Conservation (phyloP, 2,329 filamentous ascomycete species). For the Coleophoma eucalyptorum region DNA sequence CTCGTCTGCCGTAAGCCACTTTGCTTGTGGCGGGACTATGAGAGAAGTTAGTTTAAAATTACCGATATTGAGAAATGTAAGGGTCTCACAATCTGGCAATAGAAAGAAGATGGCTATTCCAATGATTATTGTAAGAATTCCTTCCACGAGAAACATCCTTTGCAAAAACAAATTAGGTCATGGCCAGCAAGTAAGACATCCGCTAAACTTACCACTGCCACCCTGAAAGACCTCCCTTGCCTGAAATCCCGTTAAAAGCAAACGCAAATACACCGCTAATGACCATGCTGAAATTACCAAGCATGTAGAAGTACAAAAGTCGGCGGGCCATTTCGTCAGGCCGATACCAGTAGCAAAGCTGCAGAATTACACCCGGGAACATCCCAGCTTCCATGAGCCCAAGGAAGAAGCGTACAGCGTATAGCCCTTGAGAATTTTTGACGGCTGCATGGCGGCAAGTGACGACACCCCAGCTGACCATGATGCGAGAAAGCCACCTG, state of each 20-base stretch:
- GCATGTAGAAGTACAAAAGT: slow-evolving; percentile 39
- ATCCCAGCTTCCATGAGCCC: slow-evolving; percentile 31
- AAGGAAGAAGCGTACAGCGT: slow-evolving; percentile 4
- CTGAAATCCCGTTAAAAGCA: slow-evolving; percentile 32
- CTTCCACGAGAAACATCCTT: slow-evolving; percentile 39
- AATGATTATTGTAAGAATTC: slow-evolving; percentile 40
- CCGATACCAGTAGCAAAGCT: slow-evolving; percentile 44
- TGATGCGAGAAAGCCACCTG: slow-evolving; percentile 30
- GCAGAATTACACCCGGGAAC: slow-evolving; percentile 38
- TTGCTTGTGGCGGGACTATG: slow-evolving; percentile 37
- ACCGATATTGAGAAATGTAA: background rate
- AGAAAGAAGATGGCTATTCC: slow-evolving; percentile 47
- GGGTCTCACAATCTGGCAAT: slow-evolving; percentile 44
- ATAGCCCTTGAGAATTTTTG: slow-evolving; percentile 2
- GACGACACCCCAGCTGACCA: slow-evolving; percentile 10
- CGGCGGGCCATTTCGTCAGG: slow-evolving; percentile 42
- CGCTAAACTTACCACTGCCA: slow-evolving; percentile 26
- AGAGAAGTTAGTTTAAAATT: background rate
- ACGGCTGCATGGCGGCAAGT: slow-evolving; percentile 2
- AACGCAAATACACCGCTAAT: slow-evolving; percentile 40
- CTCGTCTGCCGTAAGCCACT: slow-evolving; percentile 41
- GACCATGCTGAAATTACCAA: slow-evolving; percentile 36
- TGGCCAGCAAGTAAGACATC: background rate
- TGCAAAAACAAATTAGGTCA: background rate
- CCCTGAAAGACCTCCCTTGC: slow-evolving; percentile 21